Percentiles rank a stretch among this genome's conserved stretches.
These are phyloP conservation scores for Zygotorulaspora mrakii DNA, from an alignment of 1,139 yeast species.

Conservation along the genomic window DNA sequence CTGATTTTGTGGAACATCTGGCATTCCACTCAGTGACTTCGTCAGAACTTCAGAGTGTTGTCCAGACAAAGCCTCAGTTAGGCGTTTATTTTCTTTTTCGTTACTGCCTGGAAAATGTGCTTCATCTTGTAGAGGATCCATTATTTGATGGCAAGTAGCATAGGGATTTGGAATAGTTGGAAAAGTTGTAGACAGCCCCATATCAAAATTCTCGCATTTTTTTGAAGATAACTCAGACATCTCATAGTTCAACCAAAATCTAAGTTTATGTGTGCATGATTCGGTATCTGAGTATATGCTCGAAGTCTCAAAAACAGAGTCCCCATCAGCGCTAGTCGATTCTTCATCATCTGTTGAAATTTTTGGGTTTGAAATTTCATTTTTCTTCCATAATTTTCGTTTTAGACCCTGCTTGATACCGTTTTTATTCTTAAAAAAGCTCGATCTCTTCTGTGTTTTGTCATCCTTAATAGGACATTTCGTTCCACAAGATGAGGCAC, in stretches of 20 bases:
- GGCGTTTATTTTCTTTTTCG: no score
- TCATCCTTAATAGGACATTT: neutral
- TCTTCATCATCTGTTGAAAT: neutral
- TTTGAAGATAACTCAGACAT: no score
- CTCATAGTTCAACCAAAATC: conserved; percentile 5
- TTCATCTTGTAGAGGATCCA: no score
- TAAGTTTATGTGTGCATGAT: neutral
- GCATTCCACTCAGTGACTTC: no score
- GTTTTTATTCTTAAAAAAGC: neutral
- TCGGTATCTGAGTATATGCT: conserved; percentile 7
- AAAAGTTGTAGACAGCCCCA: no score
- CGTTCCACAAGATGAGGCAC: neutral
- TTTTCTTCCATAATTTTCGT: neutral
- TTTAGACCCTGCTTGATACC: neutral
- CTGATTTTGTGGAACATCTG: no score
- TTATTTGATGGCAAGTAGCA: no score
- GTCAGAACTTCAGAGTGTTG: no score
- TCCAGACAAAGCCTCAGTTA: no score
- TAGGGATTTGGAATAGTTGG: no score
- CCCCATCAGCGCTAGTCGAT: neutral
- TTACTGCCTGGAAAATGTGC: no score
- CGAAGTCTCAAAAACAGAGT: conserved; percentile 1
- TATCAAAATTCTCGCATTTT: no score
- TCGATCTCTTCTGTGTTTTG: neutral
- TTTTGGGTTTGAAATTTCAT: neutral